Evolutionary conservation across 2,329 filamentous ascomycete genomes (phyloP), one percentile per base, ranked within the genome.

Genomic region (Zymoseptoria pseudotritici): DNA sequence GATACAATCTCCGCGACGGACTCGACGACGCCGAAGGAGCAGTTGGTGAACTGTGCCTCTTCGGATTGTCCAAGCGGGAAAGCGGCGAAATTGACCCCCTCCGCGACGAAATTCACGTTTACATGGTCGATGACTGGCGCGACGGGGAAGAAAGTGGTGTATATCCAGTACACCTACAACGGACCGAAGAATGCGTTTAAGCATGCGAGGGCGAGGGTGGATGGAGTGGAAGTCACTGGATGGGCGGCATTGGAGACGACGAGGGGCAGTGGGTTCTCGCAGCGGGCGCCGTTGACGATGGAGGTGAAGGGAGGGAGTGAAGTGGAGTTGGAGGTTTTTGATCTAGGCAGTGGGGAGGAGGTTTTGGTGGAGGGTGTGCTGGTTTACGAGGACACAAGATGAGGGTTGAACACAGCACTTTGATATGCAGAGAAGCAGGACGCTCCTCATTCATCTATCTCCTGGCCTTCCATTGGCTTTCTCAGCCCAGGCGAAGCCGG

Each of bases 151-250:
- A 66, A 68, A 36, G 61, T 68, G 3, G 20, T 69, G 8, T 61
- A 66, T 26, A 65, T 68, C 11, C 49, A 64, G 19, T 69, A 69
- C 53, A 66, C 63, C 1, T 68, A 68, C 49, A 62, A 61, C 21
- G 66, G 67, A 1, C 62, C 62, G 8, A 67, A 68, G 59, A 66
- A 68, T 53, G 56, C 62, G 29, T 69, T 67, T 57, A 59, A 63
- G 55, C 65, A 67, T 13, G 62, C 67, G 9, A 52, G 46, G 10
- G 66, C 61, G 6, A 64, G 61, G 3, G 60, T 69, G 8, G 64
- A 68, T 52, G 63, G 62, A 10, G 51, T 29, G 17, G 58, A 29
- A 10, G 62, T 62, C 0, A 50, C 63, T 11, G 67, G 66, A 0
- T 62, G 59, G 55, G 66, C 66, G 13, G 53, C 67, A 24, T 24